Percentiles rank a stretch among this genome's conserved stretches.
Evolutionary conservation across 148 eudicot genomes (phyloP).

Genomic region (Limonium bicolor): DNA sequence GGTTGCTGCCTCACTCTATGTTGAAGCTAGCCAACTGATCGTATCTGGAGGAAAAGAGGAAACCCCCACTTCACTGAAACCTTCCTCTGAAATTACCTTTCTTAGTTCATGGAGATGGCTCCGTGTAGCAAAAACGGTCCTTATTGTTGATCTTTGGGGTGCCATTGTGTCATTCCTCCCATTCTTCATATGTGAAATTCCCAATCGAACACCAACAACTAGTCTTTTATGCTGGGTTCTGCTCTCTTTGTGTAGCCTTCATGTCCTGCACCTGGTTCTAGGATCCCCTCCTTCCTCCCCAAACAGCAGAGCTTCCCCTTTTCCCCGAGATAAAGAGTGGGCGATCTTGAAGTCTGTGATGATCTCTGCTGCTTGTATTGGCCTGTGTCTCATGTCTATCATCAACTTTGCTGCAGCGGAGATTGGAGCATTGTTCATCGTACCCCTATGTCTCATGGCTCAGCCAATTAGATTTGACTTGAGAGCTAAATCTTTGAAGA

Average conservation of each 20-base stretch:
- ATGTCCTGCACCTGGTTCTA: slow-evolving; percentile 15
- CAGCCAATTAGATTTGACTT: slow-evolving; percentile 39
- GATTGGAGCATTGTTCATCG: slow-evolving; percentile 69
- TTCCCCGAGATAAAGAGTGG: slow-evolving; percentile 39
- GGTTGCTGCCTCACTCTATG: slow-evolving; percentile 81
- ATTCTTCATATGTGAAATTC: slow-evolving; percentile 38
- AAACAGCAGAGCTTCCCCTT: slow-evolving; percentile 9
- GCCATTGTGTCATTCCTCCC: slow-evolving; percentile 56
- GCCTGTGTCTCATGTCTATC: slow-evolving; percentile 83
- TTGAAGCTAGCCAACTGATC: slow-evolving; percentile 32
- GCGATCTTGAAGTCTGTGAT: slow-evolving; percentile 60
- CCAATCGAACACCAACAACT: slow-evolving; percentile 27
- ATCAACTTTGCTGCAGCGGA: slow-evolving; percentile 92
- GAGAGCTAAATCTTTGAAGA: slow-evolving; percentile 16
- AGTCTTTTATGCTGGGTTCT: slow-evolving; percentile 43
- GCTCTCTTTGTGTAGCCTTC: slow-evolving; percentile 41
- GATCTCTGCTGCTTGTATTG: slow-evolving; percentile 55
- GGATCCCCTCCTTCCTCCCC: slow-evolving; percentile 47
- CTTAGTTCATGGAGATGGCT: slow-evolving; percentile 81
- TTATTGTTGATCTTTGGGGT: slow-evolving; percentile 65
- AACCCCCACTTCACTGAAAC: slow-evolving; percentile 9
- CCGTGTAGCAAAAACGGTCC: slow-evolving; percentile 53
- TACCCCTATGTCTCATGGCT: slow-evolving; percentile 72
- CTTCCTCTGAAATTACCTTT: slow-evolving; percentile 6
- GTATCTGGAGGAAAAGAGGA: slow-evolving; percentile 10